Evolutionary conservation across 1,284 basidiomycete genomes (phyloP), one percentile per base, ranked within the genome.

Genomic region (Ceratobasidium sp.): DNA sequence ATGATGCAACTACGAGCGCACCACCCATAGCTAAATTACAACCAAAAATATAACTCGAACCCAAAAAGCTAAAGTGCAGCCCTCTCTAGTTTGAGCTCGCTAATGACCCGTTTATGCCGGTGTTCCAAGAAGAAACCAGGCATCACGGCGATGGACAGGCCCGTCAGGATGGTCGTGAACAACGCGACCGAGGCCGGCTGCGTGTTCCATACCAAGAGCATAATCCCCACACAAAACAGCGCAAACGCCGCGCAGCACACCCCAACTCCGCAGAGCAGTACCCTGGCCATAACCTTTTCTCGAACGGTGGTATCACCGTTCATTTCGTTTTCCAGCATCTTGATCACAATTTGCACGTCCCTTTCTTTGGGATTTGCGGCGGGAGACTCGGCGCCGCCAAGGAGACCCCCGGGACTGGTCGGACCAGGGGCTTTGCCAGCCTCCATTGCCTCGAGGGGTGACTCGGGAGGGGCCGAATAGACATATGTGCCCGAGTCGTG

Each of bases 81-180:
- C 33, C 63, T 28, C 49, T 36, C 63, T 21, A 67, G n/a, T 21
- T 48, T 30, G 16, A 67, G 63, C 25, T 42, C 14, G n/a, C 63
- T 67, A 25, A 67, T 67, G 21, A 67, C 63, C 11, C 63, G 63
- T 23, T 67, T 67, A 36, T 67, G 63, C 1, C 63, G 63, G n/a
- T 67, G 63, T n/a, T 67, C 28, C 63, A 67, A 56, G 36, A 67
- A 67, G 63, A 67, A 67, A 8, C 63, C 63, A 21, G 63, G 63
- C 63, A 67, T 67, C 2, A 67, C 5, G n/a, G 54, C 28, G 14
- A 67, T 14, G 16, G 25, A 36, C 11, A 67, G 33, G 8, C 49
- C 63, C 7, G 49, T 36, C 9, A 67, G 36, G 7, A 42, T 9
- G 16, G 63, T 23, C 7, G 63, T 67, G 33, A 38, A 53, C 11